These are phyloP conservation scores for Balakata baccata DNA, from an alignment of 345 rosid genomes.

Conservation along the genomic window DNA sequence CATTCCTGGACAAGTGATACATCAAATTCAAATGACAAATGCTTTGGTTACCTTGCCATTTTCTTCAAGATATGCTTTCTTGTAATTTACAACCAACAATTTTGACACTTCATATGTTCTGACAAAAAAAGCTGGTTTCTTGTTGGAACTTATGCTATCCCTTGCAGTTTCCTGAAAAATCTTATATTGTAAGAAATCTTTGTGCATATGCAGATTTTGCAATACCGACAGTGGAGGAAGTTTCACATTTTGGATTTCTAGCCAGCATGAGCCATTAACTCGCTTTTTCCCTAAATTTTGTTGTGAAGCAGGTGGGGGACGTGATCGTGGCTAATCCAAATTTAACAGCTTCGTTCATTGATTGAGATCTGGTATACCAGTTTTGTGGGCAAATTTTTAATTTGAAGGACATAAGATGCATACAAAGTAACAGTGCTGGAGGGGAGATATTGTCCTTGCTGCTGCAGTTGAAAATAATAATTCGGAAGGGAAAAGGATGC, in stretches of 20 bases:
- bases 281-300: neutral
- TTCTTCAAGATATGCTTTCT: neutral
- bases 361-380: neutral
- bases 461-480: neutral
- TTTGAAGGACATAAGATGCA: neutral
- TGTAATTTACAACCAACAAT: neutral
- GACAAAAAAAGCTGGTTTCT: neutral
- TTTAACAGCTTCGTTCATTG: neutral
- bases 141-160: neutral
- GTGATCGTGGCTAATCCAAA: neutral
- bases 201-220: neutral
- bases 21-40: neutral
- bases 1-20: neutral
- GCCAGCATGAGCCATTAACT: neutral
- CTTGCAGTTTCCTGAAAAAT: slow-evolving; percentile 1
- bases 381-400: neutral
- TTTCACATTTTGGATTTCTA: neutral
- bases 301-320: neutral
- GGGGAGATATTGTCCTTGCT: neutral
- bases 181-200: neutral
- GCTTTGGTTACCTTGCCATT: neutral
- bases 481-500: neutral
- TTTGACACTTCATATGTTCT: neutral
- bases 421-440: neutral
- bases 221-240: neutral